Base-by-base conservation (phyloP, 192 early-diverging fungal genomes). In the Ambispora gerdemannii region DNA sequence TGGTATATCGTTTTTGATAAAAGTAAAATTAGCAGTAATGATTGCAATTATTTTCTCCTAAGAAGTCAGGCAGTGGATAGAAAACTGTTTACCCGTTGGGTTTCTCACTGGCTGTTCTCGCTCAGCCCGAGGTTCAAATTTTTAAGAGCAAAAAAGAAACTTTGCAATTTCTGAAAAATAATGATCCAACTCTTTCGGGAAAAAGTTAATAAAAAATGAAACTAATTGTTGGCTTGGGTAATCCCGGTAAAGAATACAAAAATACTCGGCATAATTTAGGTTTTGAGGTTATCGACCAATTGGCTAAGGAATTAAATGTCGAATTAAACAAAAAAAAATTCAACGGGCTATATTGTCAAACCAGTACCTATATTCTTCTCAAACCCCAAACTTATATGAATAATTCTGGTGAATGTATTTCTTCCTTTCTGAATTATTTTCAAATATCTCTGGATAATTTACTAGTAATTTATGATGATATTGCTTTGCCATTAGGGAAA, bases 221-320 rank as follows among this genome's bases (percentile, higher is more conserved):
- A 58, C 27, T 58, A 58, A 58, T 58, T 24, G 55, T 58, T 58
- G 55, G 55, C 1, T 28, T 58, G n/a, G 55, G 55, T 4, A 58
- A 58, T 58, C 55, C 55, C 27, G 55, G 55, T 4, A 58, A 58
- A 58, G 55, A 58, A 58, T 58, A 58, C 27, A 25, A 58, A 58
- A 58, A 58, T 4, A 58, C 55, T 58, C 55, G 55, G 55, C 55
- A 58, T 58, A 58, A 58, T 58, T 58, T 58, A 58, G 55, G 55
- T 1, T 58, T 58, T 58, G 6, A 25, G 6, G 6, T 58, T 58
- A 1, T 58, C 4, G 55, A 58, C 4, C 55, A 58, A 0, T 58
- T 58, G 27, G 55, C 55, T 28, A 11, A 4, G 2, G 27, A 58
- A 58, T 58, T 58, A 58, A 58, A 58, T 58, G 55, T 58, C 55